These are phyloP conservation scores for Pezicula rhizophila DNA, from an alignment of 2,329 filamentous ascomycete species.

Conservation along the genomic window DNA sequence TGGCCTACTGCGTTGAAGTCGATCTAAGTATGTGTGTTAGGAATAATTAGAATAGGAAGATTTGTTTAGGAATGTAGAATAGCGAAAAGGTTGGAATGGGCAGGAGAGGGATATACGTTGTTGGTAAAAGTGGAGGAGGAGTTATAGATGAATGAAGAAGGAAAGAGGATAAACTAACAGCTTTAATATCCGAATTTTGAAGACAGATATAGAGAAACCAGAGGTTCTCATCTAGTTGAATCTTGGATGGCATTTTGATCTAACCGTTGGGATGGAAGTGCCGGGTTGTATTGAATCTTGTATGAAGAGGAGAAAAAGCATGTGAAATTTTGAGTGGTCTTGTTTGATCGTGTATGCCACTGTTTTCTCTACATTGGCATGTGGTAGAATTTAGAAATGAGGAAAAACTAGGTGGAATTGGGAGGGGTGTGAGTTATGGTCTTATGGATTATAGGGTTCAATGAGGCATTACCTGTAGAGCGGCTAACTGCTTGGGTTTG, in stretches of 20 bases:
- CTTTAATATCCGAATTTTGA: conserved; percentile 30
- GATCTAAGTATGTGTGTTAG: conserved; percentile 24
- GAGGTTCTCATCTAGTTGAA: conserved; percentile 32
- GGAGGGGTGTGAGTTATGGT: too few relatives aligned
- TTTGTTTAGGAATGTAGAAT: background rate
- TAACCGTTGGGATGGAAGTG: background rate
- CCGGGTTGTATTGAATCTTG: too few relatives aligned
- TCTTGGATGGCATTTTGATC: conserved; percentile 30
- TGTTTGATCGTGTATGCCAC: too few relatives aligned
- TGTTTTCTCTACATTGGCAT: too few relatives aligned
- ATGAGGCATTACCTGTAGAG: too few relatives aligned
- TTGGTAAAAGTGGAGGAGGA: too few relatives aligned
- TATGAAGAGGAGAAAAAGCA: background rate
- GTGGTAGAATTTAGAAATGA: too few relatives aligned
- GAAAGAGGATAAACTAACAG: conserved; percentile 23
- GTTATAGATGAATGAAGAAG: background rate
- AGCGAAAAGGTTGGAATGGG: background rate
- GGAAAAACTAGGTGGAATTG: too few relatives aligned
- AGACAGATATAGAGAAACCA: conserved; percentile 37
- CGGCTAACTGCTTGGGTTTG: too few relatives aligned
- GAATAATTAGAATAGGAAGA: background rate
- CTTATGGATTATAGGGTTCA: too few relatives aligned
- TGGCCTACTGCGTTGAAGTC: conserved; percentile 32
- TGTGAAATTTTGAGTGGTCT: background rate
- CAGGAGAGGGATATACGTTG: background rate